Evolutionary conservation across 2,329 filamentous ascomycete genomes (phyloP).

Genomic region (Rachicladosporium sp.): DNA sequence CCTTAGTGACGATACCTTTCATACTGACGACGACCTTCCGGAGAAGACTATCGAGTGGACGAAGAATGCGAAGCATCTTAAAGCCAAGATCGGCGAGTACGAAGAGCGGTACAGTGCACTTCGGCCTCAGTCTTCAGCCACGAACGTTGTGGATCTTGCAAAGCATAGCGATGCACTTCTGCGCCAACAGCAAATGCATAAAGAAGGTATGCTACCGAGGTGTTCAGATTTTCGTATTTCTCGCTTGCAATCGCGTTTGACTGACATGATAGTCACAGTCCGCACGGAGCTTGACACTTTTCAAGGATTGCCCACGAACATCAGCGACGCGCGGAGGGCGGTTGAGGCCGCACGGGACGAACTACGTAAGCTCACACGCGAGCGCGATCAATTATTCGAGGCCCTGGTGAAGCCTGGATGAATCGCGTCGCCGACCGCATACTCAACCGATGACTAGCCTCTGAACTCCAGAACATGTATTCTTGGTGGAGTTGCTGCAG

Average conservation of each 20-base stretch:
- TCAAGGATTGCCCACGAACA: slow-evolving; percentile 59
- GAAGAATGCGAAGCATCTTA: slow-evolving; percentile 55
- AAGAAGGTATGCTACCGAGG: slow-evolving; percentile 29
- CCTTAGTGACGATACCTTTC: slow-evolving; percentile 20
- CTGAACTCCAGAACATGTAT: no score
- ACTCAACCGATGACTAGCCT: no score
- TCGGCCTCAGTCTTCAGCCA: slow-evolving; percentile 21
- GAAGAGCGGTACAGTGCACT: slow-evolving; percentile 19
- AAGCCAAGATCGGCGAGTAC: slow-evolving; percentile 56
- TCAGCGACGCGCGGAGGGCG: slow-evolving; percentile 54
- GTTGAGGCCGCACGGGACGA: slow-evolving; percentile 56
- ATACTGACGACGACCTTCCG: slow-evolving; percentile 44
- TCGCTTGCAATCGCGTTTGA: no score
- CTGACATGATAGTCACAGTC: slow-evolving; percentile 23
- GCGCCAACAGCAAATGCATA: slow-evolving; percentile 42
- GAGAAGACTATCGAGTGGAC: slow-evolving; percentile 64
- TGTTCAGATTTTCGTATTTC: no score
- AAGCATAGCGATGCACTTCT: slow-evolving; percentile 46
- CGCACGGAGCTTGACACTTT: slow-evolving; percentile 54
- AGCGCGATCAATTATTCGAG: slow-evolving; percentile 65
- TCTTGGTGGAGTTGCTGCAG: no score
- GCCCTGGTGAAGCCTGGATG: slow-evolving; percentile 29
- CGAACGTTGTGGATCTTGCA: slow-evolving; percentile 47
- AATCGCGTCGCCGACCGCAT: no score
- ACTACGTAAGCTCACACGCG: slow-evolving; percentile 47